Evolutionary conservation across 495 filamentous ascomycete genomes (phyloP), one percentile per base, ranked within the genome.

Genomic region (Xylaria castorea): DNA sequence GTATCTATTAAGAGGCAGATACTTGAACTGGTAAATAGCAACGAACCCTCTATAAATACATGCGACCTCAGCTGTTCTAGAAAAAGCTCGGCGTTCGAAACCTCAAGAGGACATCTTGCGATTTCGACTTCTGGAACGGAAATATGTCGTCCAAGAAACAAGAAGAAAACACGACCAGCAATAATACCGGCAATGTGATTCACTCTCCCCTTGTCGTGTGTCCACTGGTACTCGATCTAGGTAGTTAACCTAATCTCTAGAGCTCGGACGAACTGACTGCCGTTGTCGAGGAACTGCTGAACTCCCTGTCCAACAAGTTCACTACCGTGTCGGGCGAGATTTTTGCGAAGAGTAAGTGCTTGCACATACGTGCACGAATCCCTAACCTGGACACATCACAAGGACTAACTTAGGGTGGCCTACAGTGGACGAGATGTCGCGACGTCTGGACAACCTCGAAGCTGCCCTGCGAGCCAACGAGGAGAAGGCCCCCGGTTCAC

Each of bases 341-440:
- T 61, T 94, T 97, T 76, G 87, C 91, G 48, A 97, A 97, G 81
- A 92, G 94, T 97, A 83, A 60, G 91, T 85, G 58, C 22, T 11
- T 7, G 34, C 14, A 20, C 12, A n/a, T 57, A 51, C 66, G 20
- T 48, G 32, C 53, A 32, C 27, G 62, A 30, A n/a, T 42, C 69
- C 42, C 48, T 51, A 25, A 11, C 27, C 53, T 5, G 20, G 27
- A 12, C 1, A 57, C 53, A 1, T 32, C 12, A 55, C 25, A 30
- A 60, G 60, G 48, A 71, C 73, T 73, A 58, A 76, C 51, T 27
- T 48, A 20, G 36, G 5, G 12, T 32, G 9, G 18, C 4, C 48
- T 58, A 40, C 73, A 97, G 94, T 98, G 91, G 95, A 98, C 76
- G 96, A 97, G 68, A 98, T 98, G 95, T 91, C 93, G 16, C 87